Evolutionary conservation across 257 asterid species (phyloP), one percentile per base, ranked within the genome.

Genomic region (Ehretia macrophylla): DNA sequence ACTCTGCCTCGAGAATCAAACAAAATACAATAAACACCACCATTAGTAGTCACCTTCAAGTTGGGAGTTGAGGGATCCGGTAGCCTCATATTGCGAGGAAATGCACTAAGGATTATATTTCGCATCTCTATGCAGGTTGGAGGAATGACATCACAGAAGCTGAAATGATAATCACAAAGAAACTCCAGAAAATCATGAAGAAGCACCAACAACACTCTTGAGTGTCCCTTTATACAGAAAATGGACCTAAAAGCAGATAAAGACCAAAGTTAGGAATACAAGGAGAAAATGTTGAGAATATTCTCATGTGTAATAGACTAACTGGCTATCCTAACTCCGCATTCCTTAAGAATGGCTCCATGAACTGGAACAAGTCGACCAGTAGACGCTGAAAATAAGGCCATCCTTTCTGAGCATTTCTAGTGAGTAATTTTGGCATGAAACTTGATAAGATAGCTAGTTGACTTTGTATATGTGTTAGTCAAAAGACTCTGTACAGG

Each of bases 1-100:
- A n/a, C n/a, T n/a, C n/a, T n/a, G n/a, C n/a, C n/a, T n/a, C n/a
- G n/a, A n/a, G n/a, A n/a, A n/a, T n/a, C n/a, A 9, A 12, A 51
- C 1, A 23, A 17, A 11, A 51, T 51, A 51, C 8, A 5, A 20
- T 18, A 4, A 1, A 10, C 14, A 52, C 1, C 20, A 21, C 14
- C 4, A 10, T 22, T 20, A 11, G 14, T 10, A 54, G n/a, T 13
- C 17, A 89, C 96, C 97, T 93, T 93, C 32, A 93, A 69, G 81
- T 93, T 89, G 47, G 99, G 99, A 5, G 96, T 86, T 38, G 97
- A 85, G 18, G 99, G 99, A 77, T 93, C 99, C 0, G 99, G 99
- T 20, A 89, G 82, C 81, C 96, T 85, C 95, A 93, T 93, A 72
- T 87, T 89, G 70, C 96, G 97, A 71, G 99, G 99, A 76, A 89